Evolutionary conservation across 345 rosid species (phyloP).

Genomic region (Melastoma malabathricum): DNA sequence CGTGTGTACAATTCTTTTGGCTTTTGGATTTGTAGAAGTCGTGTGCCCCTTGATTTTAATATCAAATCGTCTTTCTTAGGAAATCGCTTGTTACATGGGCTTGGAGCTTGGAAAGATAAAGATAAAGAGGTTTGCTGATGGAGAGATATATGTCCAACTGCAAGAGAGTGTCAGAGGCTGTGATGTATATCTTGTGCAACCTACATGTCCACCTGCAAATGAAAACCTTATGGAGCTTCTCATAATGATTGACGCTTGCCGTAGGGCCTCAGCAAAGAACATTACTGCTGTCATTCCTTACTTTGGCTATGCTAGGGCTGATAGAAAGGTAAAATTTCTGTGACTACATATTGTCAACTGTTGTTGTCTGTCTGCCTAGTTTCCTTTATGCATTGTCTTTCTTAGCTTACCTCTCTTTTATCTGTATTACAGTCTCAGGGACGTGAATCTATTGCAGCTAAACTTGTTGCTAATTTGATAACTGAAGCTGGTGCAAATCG

Average conservation of each 20-base stretch:
- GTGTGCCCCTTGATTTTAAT: neutral
- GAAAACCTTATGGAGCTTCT: slow-evolving; percentile 98
- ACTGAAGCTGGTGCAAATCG: slow-evolving; percentile 97
- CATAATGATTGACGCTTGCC: slow-evolving; percentile 93
- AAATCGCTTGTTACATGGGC: slow-evolving; percentile 91
- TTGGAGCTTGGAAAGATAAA: slow-evolving; percentile 82
- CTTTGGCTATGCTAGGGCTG: slow-evolving; percentile 97
- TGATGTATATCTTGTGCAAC: slow-evolving; percentile 92
- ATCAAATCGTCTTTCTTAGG: slow-evolving; percentile 24
- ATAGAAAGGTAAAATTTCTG: slow-evolving; percentile 52
- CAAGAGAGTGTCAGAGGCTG: slow-evolving; percentile 98
- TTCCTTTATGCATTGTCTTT: slow-evolving; percentile 2
- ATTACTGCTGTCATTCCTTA: slow-evolving; percentile 94
- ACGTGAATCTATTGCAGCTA: slow-evolving; percentile 93
- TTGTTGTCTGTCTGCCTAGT: neutral
- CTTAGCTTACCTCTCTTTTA: no score
- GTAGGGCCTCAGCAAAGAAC: slow-evolving; percentile 84
- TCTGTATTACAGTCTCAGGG: slow-evolving; percentile 70
- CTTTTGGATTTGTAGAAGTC: neutral
- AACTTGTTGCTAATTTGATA: slow-evolving; percentile 86
- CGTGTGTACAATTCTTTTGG: no score
- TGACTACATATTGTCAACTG: neutral
- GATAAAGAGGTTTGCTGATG: slow-evolving; percentile 91
- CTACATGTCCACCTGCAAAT: slow-evolving; percentile 95
- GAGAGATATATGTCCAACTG: slow-evolving; percentile 89